These are phyloP conservation scores for Guyanaporus albipodus DNA, from an alignment of 768 basidiomycete genomes.

Conservation along the genomic window DNA sequence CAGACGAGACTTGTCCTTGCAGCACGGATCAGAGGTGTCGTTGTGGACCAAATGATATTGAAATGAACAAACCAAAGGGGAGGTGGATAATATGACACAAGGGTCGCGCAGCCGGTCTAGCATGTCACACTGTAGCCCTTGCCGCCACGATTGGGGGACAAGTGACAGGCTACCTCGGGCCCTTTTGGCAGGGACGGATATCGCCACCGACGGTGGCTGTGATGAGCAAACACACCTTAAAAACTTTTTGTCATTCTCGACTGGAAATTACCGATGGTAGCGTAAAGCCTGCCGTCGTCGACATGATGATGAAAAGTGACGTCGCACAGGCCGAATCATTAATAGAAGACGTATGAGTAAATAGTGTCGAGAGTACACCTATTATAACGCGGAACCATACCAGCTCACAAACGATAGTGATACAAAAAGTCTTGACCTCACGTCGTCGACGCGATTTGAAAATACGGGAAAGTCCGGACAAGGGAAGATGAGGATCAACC, in stretches of 20 bases:
- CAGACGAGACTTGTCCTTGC: neutral
- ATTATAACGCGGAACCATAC: constrained; percentile 29
- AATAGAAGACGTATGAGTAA: constrained; percentile 32
- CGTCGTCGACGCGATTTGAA: constrained; percentile 23
- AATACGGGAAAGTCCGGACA: constrained; percentile 28
- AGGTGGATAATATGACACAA: constrained; percentile 8
- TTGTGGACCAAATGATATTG: constrained; percentile 21
- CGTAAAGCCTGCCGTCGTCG: constrained; percentile 21
- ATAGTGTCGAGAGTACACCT: constrained; percentile 32
- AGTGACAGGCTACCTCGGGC: constrained; percentile 14
- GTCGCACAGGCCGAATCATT: constrained; percentile 18
- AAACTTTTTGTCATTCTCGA: constrained; percentile 21
- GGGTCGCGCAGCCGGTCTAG: constrained; percentile 1
- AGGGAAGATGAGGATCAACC: constrained; percentile 20
- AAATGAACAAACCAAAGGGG: constrained; percentile 21
- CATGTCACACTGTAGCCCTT: constrained; percentile 10
- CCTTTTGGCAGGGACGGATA: constrained; percentile 9
- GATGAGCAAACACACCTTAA: constrained; percentile 27
- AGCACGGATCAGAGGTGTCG: constrained; percentile 21
- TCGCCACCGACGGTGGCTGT: constrained; percentile 31
- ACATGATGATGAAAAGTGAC: constrained; percentile 15
- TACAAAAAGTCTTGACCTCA: constrained; percentile 30
- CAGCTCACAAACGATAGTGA: constrained; percentile 29
- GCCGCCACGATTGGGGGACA: constrained; percentile 3
- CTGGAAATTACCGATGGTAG: constrained; percentile 23